phyloP scores from a whole-genome alignment of 805 yeast species.

The Cyberlindnera petersonii region DNA sequence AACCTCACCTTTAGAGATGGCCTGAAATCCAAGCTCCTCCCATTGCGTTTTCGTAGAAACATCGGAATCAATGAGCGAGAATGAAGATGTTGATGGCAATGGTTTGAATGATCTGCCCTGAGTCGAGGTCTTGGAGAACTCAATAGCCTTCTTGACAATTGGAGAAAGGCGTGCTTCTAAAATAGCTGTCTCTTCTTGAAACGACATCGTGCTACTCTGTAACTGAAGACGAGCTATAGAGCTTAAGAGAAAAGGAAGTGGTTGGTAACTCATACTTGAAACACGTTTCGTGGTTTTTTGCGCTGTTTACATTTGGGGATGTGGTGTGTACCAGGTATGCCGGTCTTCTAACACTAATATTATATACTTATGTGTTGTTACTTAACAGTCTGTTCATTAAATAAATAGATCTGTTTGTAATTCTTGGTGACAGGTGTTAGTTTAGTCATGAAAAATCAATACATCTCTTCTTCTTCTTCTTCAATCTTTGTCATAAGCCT shows the following conservation, averaged over 20 bases:
- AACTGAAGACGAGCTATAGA: too few species aligned
- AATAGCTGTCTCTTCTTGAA: conserved; percentile 11
- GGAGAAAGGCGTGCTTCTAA: conserved; percentile 25
- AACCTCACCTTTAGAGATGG: conserved; percentile 68
- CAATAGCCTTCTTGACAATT: conserved; percentile 38
- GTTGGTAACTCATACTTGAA: neutral
- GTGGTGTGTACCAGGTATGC: conserved; percentile 7
- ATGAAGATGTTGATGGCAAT: conserved; percentile 49
- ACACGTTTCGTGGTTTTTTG: neutral
- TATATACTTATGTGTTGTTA: too few species aligned
- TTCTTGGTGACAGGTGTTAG: too few species aligned
- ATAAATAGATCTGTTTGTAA: too few species aligned
- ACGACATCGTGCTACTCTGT: conserved; percentile 10
- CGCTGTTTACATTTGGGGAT: conserved; percentile 9
- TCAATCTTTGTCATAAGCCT: too few species aligned
- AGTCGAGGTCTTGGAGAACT: conserved; percentile 30
- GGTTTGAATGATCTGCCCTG: conserved; percentile 36
- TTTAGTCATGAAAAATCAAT: too few species aligned
- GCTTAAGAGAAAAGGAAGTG: neutral
- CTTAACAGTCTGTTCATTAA: too few species aligned
- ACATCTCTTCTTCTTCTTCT: too few species aligned
- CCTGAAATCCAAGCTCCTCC: conserved; percentile 52
- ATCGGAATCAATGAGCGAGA: conserved; percentile 38
- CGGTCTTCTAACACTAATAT: too few species aligned
- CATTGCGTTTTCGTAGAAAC: conserved; percentile 22